Base-by-base conservation (phyloP, 2,329 filamentous ascomycete species). In the Thyridium curvatum region DNA sequence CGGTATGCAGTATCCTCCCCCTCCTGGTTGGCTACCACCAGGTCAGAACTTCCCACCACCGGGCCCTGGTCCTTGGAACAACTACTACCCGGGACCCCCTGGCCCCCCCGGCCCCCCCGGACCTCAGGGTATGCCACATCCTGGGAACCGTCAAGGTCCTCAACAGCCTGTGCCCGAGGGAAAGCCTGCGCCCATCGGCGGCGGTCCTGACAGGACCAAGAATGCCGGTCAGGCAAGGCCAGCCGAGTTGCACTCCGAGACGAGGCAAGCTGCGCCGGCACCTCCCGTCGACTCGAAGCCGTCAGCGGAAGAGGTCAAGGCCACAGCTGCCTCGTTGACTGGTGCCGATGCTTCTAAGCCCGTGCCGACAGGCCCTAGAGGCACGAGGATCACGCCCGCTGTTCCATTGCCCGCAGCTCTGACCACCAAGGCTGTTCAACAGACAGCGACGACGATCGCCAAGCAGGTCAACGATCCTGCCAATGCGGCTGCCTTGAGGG, bases 1-100 rank as follows among this genome's bases (percentile, higher is more conserved):
- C 48, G 81, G 80, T 48, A 83, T 88, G 74, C 83, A 84, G 1
- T 94, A 89, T 58, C 85, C 84, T 46, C 82, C 80, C 13, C 85
- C 80, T 34, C 78, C 79, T 17, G 84, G 83, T 40, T 94, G 87
- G 85, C 91, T 82, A 56, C 84, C 84, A 49, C 78, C 74, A 8
- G 83, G 82, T 7, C 85, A 86, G 61, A 82, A 81, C 18, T 93
- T 88, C 50, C 83, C 81, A 28, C 80, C 76, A 63, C 21, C 32
- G 14, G 82, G 78, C 12, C 78, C 77, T 18, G 82, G 75, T 35
- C 72, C 71, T 14, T 78, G 71, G 73, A 66, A 62, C 54, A 71
- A 65, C 54, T 73, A 66, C 49, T 76, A 71, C 12, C 54, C 51
- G 12, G 53, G 52, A n/a, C 49, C 45, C 10, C 60, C 58, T 5